Evolutionary conservation across 2,329 filamentous ascomycete species (phyloP), one percentile per base, ranked within the genome.

Genomic region (Graphium sp.): DNA sequence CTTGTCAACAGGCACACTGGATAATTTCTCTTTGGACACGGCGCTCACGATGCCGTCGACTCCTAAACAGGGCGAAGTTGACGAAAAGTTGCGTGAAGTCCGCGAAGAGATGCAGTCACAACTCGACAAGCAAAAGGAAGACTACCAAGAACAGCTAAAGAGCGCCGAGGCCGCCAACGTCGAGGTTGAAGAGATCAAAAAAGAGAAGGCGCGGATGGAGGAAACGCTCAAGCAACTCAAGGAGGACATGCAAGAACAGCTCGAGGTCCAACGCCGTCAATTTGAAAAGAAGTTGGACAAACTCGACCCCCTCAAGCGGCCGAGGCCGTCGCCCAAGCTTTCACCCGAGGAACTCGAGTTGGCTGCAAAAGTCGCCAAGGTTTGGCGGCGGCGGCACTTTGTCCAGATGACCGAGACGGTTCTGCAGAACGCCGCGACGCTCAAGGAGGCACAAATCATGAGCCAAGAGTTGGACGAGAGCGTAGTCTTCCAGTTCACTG

Each of bases 371-470:
- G 70, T 73, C 2, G 58, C 80, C 30, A 60, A 66, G 35, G 74
- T 78, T 40, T 98, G 89, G 89, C 73, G 74, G 35, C 66, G 77
- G 39, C 74, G 82, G 18, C 80, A 82, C 43, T 94, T 87, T 42
- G 83, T 98, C 33, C 75, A 77, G 31, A 93, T 98, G 81, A 85
- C 87, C 4, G 89, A 95, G 49, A 72, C 76, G 2, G 75, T 95
- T 17, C 59, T 98, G 25, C 84, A 92, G 45, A 77, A 92, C 47
- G 87, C 87, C 3, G 74, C 81, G 6, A 70, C 75, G 17, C 53
- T 98, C 33, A 98, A 98, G 48, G 89, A 98, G 52, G 89, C 89
- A 2, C 89, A 98, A 46, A 76, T 98, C 35, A 89, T 98, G 82
- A 92, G 85, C 55, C 87, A 93, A 41, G 82, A 92, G 42, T 79